phyloP scores from a whole-genome alignment of 139 green algal species.

The Coelastrella sp. region DNA sequence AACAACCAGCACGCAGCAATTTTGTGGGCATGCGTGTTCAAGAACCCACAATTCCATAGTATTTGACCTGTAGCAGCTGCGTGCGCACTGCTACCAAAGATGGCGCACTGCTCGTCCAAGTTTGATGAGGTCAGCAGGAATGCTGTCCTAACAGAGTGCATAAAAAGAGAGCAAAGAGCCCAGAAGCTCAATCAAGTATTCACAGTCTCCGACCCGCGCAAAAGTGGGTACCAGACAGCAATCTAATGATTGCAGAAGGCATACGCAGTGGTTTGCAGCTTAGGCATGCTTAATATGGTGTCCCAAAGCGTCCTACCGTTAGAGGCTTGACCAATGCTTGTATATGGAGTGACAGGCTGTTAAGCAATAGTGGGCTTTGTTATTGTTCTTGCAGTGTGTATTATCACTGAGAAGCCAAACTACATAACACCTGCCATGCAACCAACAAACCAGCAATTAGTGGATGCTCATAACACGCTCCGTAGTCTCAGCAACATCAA shows the following conservation, averaged over 20 bases:
- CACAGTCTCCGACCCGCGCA: conserved; percentile 58
- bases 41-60: no score
- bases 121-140: conserved; percentile 54
- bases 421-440: conserved; percentile 55
- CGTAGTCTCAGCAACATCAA: conserved; percentile 1
- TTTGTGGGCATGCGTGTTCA: no score
- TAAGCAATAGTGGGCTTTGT: no score
- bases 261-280: no score
- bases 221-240: conserved; percentile 56
- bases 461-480: conserved; percentile 31
- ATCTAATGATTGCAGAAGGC: no score
- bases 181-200: conserved; percentile 60
- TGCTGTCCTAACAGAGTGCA: conserved; percentile 56
- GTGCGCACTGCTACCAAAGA: background rate
- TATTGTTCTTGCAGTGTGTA: conserved; percentile 68
- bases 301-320: no score
- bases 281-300: no score
- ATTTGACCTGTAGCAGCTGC: no score
- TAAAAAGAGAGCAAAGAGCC: conserved; percentile 65
- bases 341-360: no score
- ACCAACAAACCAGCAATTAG: conserved; percentile 42
- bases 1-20: no score
- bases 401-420: conserved; percentile 78
- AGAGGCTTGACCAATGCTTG: no score
- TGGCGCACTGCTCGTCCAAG: conserved; percentile 32